Percentiles rank a stretch among this genome's conserved stretches.
These are phyloP conservation scores for Patellaria atrata DNA, from an alignment of 495 filamentous ascomycete genomes.

Conservation along the genomic window DNA sequence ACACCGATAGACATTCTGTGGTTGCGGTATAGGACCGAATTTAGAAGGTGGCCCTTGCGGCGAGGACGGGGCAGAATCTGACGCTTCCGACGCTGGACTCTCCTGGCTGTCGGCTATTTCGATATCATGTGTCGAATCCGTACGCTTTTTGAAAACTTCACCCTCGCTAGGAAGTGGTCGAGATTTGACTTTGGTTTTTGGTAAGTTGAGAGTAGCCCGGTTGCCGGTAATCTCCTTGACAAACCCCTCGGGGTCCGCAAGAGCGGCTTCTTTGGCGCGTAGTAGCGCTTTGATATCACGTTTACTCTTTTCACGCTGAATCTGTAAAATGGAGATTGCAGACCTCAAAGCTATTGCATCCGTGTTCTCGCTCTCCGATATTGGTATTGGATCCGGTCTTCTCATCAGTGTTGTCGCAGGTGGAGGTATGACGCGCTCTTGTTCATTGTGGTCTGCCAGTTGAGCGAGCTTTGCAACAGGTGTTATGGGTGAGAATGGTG, in stretches of 20 bases:
- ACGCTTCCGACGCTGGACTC: neutral
- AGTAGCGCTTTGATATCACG: conserved; percentile 53
- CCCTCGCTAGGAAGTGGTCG: no score
- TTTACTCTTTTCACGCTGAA: conserved; percentile 63
- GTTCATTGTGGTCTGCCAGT: conserved; percentile 9
- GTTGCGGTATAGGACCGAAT: conserved; percentile 47
- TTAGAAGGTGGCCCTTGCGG: conserved; percentile 12
- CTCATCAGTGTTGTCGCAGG: conserved; percentile 26
- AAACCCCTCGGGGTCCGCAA: conserved; percentile 55
- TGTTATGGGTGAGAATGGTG: conserved; percentile 25
- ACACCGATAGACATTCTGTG: conserved; percentile 72
- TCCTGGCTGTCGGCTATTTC: neutral
- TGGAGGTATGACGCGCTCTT: conserved; percentile 6
- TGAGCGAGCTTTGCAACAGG: conserved; percentile 18
- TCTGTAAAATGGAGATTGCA: conserved; percentile 66
- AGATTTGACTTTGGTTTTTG: no score
- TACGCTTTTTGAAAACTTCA: no score
- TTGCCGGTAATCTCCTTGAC: conserved; percentile 37
- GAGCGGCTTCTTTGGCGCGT: conserved; percentile 46
- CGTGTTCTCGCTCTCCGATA: conserved; percentile 62
- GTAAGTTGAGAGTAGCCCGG: conserved; percentile 6
- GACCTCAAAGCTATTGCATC: conserved; percentile 72
- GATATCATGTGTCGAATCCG: conserved; percentile 1
- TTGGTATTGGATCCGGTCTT: conserved; percentile 45
- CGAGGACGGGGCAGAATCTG: neutral